Percentiles rank a stretch among this genome's conserved stretches.
Evolutionary conservation across 177 flowering plant species (phyloP).

Genomic region (Vitis hybrid): DNA sequence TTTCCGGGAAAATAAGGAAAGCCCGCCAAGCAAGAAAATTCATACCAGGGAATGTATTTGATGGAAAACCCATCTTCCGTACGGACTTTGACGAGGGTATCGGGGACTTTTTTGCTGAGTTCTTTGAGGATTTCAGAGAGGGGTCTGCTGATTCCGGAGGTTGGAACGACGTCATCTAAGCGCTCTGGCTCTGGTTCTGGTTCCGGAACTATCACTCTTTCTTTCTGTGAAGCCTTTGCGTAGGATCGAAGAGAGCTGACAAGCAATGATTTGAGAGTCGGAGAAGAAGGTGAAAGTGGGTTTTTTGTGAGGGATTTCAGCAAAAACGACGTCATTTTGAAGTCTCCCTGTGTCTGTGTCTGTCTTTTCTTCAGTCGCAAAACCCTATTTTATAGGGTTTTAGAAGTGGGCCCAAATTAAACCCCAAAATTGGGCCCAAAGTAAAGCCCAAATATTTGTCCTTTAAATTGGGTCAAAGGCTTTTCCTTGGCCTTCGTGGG

Average conservation of each 20-base stretch:
- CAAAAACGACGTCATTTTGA: conserved; percentile 13
- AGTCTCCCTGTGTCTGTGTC: no score
- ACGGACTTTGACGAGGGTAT: conserved; percentile 59
- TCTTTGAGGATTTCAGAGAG: conserved; percentile 78
- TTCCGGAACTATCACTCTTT: conserved; percentile 10
- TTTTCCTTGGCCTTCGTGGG: no score
- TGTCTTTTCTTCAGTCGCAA: background rate
- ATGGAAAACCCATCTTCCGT: conserved; percentile 58
- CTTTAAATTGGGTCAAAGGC: no score
- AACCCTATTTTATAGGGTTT: background rate
- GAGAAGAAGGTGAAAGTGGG: background rate
- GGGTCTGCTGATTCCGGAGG: conserved; percentile 69
- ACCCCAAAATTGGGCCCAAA: no score
- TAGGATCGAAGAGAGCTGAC: conserved; percentile 12
- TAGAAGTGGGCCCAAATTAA: no score
- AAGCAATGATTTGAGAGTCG: background rate
- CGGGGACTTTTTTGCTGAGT: conserved; percentile 80
- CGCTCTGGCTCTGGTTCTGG: conserved; percentile 19
- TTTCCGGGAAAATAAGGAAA: background rate
- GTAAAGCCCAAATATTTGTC: no score
- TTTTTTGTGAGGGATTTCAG: conserved; percentile 7
- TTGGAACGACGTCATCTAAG: conserved; percentile 30
- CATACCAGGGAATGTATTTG: conserved; percentile 84
- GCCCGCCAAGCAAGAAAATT: background rate
- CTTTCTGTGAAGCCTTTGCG: conserved; percentile 6